These are phyloP conservation scores for Xanthoceras sorbifolium DNA, from an alignment of 345 rosid genomes.

Conservation along the genomic window DNA sequence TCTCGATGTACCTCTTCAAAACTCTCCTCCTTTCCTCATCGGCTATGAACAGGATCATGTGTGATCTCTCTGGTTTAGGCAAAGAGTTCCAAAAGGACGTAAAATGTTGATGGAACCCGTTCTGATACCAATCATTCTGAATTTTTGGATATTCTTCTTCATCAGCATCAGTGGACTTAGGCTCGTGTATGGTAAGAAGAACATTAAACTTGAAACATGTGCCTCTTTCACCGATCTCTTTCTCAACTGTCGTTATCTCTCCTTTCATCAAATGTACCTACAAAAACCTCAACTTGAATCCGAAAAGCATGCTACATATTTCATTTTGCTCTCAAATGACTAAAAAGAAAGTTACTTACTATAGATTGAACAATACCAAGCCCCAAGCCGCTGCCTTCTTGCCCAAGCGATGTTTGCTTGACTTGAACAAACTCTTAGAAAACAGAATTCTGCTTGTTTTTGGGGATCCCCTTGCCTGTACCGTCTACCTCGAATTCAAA, in stretches of 20 bases:
- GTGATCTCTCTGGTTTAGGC: slow-evolving; percentile 37
- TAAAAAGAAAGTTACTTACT: slow-evolving; percentile 22
- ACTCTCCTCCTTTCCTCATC: slow-evolving; percentile 35
- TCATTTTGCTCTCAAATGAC: background rate
- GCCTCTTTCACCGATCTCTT: slow-evolving; percentile 39
- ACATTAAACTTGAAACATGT: slow-evolving; percentile 44
- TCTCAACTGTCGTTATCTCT: slow-evolving; percentile 37
- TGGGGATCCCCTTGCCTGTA: slow-evolving; percentile 40
- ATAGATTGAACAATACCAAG: slow-evolving; percentile 45
- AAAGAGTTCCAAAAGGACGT: slow-evolving; percentile 20
- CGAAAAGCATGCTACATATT: no score
- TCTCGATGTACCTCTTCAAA: slow-evolving; percentile 35
- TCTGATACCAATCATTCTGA: slow-evolving; percentile 23
- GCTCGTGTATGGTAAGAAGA: slow-evolving; percentile 19
- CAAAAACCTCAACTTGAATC: background rate
- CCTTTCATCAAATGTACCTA: slow-evolving; percentile 41
- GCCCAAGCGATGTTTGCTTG: slow-evolving; percentile 36
- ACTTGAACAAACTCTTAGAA: slow-evolving; percentile 47
- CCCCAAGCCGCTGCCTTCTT: slow-evolving; percentile 41
- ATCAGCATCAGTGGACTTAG: background rate
- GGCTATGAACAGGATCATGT: slow-evolving; percentile 25
- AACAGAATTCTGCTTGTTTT: slow-evolving; percentile 35
- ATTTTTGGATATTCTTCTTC: background rate
- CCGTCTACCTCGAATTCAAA: slow-evolving; percentile 45
- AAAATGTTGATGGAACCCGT: slow-evolving; percentile 23